Percentiles rank a stretch among this genome's conserved stretches.
Evolutionary conservation across 2,329 filamentous ascomycete species (phyloP).

Genomic region (Knoxdaviesia capensis): DNA sequence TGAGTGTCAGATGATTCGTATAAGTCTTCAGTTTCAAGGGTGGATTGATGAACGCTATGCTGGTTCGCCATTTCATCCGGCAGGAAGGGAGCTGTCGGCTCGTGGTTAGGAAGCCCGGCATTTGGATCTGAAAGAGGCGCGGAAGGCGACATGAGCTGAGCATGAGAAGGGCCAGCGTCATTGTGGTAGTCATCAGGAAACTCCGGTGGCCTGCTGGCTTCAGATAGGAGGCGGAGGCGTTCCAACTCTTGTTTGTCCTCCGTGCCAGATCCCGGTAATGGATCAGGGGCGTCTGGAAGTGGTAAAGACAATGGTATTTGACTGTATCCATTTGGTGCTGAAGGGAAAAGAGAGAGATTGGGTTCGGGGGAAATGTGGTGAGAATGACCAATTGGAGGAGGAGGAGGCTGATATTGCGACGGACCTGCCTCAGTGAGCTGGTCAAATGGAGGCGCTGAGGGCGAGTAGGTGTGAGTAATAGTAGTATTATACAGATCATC

Average conservation of each 20-base stretch:
- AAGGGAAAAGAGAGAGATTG: conserved; percentile 11
- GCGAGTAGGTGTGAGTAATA: background rate
- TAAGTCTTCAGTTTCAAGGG: conserved; percentile 8
- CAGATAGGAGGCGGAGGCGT: conserved; percentile 37
- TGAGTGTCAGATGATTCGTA: conserved; percentile 2
- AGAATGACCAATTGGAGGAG: conserved; percentile 2
- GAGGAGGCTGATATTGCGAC: conserved; percentile 1
- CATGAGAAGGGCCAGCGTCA: conserved; percentile 11
- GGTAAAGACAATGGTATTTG: conserved; percentile 4
- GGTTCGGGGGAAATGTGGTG: background rate
- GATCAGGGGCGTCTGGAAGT: conserved; percentile 4
- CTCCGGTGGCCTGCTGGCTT: conserved; percentile 42
- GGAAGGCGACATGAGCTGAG: conserved; percentile 6
- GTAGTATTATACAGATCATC: no score
- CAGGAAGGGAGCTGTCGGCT: conserved; percentile 38
- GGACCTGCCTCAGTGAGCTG: conserved; percentile 18
- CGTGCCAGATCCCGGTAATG: conserved; percentile 2
- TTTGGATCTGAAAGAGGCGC: conserved; percentile 10
- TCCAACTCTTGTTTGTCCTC: conserved; percentile 74
- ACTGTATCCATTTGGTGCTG: conserved; percentile 17
- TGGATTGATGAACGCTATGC: background rate
- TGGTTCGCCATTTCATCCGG: conserved; percentile 30
- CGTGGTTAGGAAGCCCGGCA: conserved; percentile 9
- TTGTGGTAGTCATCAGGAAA: conserved; percentile 27
- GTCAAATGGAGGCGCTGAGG: conserved; percentile 8